These are phyloP conservation scores for Botrytis squamosa DNA, from an alignment of 2,329 filamentous ascomycete species.

Conservation along the genomic window DNA sequence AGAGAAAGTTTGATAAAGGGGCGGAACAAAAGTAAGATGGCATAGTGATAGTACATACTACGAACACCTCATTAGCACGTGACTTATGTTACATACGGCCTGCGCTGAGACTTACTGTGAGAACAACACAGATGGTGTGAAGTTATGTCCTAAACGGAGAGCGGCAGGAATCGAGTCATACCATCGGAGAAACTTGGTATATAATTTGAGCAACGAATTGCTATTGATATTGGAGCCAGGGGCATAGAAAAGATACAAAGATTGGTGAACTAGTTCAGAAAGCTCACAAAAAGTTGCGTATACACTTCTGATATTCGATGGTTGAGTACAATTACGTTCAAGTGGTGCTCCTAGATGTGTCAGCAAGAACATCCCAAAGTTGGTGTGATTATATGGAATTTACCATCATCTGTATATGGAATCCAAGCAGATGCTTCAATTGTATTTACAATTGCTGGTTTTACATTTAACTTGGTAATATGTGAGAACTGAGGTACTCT, in stretches of 20 bases:
- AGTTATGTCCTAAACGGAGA: conserved; percentile 64
- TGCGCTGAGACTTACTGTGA: conserved; percentile 59
- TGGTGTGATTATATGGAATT: not conserved
- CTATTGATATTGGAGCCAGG: conserved; percentile 65
- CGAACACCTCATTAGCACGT: not conserved
- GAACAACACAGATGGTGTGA: conserved; percentile 70
- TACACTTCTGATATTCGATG: conserved; percentile 66
- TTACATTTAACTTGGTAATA: conserved; percentile 56
- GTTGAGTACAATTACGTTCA: conserved; percentile 60
- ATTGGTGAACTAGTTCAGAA: conserved; percentile 70
- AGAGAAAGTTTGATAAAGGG: conserved; percentile 50
- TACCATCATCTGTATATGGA: conserved; percentile 39
- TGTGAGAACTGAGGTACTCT: conserved; percentile 60
- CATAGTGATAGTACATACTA: conserved; percentile 70
- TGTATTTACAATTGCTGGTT: conserved; percentile 58
- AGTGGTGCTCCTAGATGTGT: conserved; percentile 43
- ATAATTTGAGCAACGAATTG: conserved; percentile 60
- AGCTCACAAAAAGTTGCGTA: conserved; percentile 70
- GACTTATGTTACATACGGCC: too few relatives aligned
- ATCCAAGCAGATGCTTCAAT: conserved; percentile 57
- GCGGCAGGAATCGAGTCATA: conserved; percentile 65
- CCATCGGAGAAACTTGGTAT: conserved; percentile 70
- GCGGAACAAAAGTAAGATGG: conserved; percentile 70
- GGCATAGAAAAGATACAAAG: conserved; percentile 61
- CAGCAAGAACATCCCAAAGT: not conserved